phyloP scores from a whole-genome alignment of 768 basidiomycete species.

The Tylopilus vinaceipallidus region DNA sequence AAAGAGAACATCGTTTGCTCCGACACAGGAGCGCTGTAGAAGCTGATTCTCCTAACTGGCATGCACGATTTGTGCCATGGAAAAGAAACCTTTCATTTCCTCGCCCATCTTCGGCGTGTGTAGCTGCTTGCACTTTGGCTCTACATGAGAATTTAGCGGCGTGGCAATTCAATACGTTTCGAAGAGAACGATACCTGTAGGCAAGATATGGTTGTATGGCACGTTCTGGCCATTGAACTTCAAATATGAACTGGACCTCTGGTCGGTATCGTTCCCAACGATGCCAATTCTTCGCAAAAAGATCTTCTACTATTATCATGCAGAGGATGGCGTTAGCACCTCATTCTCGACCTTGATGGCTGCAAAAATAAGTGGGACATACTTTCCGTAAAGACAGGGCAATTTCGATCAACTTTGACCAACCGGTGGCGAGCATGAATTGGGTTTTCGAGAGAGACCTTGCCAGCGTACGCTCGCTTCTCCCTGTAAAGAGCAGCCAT shows the following conservation, averaged over 20 bases:
- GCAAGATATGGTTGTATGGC: constrained; percentile 9
- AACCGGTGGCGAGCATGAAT: constrained; percentile 7
- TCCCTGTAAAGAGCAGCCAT: neutral
- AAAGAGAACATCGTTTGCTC: constrained; percentile 12
- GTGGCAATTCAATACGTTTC: neutral
- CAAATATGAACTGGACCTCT: constrained; percentile 12
- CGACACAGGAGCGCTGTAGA: constrained; percentile 7
- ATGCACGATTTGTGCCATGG: constrained; percentile 16
- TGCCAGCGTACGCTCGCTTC: neutral
- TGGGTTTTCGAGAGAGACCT: neutral
- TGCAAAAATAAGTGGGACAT: neutral
- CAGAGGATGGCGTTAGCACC: neutral
- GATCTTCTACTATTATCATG: constrained; percentile 4
- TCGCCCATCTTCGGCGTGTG: neutral
- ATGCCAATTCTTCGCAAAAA: constrained; percentile 9
- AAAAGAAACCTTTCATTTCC: constrained; percentile 14
- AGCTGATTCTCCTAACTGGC: constrained; percentile 11
- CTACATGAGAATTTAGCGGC: neutral
- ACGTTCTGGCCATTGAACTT: constrained; percentile 11
- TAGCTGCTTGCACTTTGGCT: constrained; percentile 6
- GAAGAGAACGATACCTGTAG: constrained; percentile 4
- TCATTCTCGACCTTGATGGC: too few relatives aligned
- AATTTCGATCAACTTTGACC: constrained; percentile 6
- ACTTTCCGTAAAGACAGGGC: constrained; percentile 10
- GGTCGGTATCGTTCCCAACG: constrained; percentile 10